These are phyloP conservation scores for Fusarium circinatum DNA, from an alignment of 2,329 filamentous ascomycete species.

Conservation along the genomic window DNA sequence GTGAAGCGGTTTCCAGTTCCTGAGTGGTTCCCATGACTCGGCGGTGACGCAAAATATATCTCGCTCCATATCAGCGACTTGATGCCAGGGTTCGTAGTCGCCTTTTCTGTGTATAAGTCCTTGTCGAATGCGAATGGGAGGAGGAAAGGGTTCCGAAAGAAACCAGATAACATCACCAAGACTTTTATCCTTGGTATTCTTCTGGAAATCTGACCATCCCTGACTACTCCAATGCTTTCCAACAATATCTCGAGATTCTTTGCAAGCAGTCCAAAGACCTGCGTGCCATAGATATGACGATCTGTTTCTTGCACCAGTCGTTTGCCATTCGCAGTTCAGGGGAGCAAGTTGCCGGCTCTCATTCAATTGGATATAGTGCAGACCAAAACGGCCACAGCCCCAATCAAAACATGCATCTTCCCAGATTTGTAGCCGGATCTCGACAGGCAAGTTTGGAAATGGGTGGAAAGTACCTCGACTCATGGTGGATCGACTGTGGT, in stretches of 20 bases:
- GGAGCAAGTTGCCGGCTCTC: neutral
- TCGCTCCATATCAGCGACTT: neutral
- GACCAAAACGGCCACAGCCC: rapidly evolving
- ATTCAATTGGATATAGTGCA: neutral
- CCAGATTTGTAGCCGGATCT: neutral
- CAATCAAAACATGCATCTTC: neutral
- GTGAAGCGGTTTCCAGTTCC: neutral
- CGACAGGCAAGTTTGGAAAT: neutral
- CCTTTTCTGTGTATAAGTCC: neutral
- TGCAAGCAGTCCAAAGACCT: neutral
- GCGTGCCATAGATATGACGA: neutral
- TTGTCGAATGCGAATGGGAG: neutral
- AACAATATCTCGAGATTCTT: neutral
- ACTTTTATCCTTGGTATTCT: neutral
- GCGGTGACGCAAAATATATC: neutral
- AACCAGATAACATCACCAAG: neutral
- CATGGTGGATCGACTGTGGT: neutral
- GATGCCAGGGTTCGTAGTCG: neutral
- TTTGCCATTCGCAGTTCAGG: neutral
- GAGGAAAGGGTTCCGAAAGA: rapidly evolving
- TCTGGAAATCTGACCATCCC: neutral
- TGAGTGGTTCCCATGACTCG: neutral
- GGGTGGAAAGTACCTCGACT: neutral
- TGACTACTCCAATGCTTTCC: neutral
- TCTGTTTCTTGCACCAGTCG: neutral